phyloP scores from a whole-genome alignment of 345 rosid species.

The Psidium guajava region DNA sequence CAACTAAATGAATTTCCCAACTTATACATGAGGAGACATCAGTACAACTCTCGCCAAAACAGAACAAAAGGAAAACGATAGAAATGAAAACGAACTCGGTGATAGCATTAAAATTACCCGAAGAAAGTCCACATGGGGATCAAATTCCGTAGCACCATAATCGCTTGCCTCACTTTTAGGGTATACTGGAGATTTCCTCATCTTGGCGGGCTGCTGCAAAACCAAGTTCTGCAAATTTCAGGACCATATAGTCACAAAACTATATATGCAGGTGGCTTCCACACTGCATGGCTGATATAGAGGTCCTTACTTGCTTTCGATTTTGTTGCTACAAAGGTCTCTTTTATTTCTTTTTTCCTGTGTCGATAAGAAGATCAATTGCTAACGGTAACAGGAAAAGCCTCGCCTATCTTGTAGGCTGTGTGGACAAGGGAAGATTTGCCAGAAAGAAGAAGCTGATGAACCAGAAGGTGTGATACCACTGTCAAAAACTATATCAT shows the following conservation, averaged over 20 bases:
- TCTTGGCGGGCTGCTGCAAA: background rate
- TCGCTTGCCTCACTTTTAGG: constrained; percentile 17
- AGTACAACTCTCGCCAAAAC: background rate
- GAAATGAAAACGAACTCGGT: background rate
- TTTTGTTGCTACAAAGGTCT: background rate
- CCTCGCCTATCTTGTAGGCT: background rate
- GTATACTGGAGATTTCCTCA: background rate
- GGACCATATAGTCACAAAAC: background rate
- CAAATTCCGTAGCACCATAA: constrained; percentile 24
- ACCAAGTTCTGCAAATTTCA: background rate
- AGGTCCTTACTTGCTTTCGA: background rate
- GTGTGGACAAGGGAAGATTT: background rate
- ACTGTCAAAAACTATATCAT: background rate
- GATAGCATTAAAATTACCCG: constrained; percentile 15
- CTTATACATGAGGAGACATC: background rate
- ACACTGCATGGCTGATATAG: background rate
- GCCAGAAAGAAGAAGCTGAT: background rate
- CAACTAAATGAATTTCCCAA: background rate
- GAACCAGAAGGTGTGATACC: background rate
- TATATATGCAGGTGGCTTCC: background rate
- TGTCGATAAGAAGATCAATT: background rate
- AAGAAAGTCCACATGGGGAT: constrained; percentile 31
- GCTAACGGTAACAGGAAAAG: background rate
- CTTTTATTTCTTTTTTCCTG: background rate
- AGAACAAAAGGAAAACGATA: background rate